Conservation (phyloP, 257 asterid genomes). For the Scutellaria minor region DNA sequence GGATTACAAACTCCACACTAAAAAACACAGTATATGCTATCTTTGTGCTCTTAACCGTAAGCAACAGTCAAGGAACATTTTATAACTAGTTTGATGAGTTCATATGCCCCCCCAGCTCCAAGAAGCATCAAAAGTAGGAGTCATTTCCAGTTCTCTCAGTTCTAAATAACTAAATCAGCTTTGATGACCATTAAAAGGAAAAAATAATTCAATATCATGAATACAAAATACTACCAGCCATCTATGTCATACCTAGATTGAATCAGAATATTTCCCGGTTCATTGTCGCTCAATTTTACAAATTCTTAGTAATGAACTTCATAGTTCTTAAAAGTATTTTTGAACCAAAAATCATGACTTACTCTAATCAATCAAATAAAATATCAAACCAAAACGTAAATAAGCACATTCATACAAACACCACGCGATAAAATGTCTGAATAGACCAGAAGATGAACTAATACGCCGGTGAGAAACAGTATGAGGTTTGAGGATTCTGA, state of each 20-base stretch:
- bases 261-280: no score
- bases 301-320: not conserved
- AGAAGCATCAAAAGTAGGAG: not conserved
- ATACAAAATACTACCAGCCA: not conserved
- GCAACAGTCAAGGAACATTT: not conserved
- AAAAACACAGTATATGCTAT: not conserved
- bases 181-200: not conserved
- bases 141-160: slow-evolving; percentile 1
- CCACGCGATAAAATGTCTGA: not conserved
- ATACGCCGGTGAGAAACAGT: not conserved
- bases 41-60: not conserved
- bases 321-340: not conserved
- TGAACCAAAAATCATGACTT: not conserved
- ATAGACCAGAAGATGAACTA: not conserved
- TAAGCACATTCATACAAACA: not conserved
- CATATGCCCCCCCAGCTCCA: not conserved
- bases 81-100: not conserved
- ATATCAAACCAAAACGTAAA: not conserved
- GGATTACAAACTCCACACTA: not conserved
- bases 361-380: not conserved
- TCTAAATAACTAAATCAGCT: not conserved
- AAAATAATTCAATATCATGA: not conserved
- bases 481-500: not conserved
- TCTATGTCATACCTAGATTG: not conserved
- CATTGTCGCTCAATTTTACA: not conserved